Base-by-base conservation (phyloP, 1,284 basidiomycete genomes). In the Cutaneotrichosporon mucoides region DNA sequence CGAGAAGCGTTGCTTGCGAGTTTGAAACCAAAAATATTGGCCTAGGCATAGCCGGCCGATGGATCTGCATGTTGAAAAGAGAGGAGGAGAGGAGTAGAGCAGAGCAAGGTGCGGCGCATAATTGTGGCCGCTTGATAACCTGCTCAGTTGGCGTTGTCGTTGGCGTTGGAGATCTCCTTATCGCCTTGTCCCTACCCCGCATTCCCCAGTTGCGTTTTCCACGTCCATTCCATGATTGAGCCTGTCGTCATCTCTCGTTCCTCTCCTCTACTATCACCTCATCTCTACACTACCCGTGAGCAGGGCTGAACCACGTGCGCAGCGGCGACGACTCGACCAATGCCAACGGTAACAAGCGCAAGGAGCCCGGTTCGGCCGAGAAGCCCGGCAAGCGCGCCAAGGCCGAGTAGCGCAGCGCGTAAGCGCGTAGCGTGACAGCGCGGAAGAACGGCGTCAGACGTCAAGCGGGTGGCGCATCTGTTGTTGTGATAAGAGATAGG, bases 321-420 rank as follows among this genome's bases (percentile, higher is more conserved):
- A 53, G 56, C 47, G 56, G 37, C 54, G 59, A 55, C 43, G 62
- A 54, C 42, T 40, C 49, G 10, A 16, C 49, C 49, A 40, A 38
- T 24, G 49, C 54, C 56, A 49, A 24, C 24, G 24, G 24, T 2
- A 38, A 12, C 55, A 65, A 65, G 60, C 60, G 63, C 48, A 60
- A 65, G 60, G 52, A 46, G 44, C 56, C 59, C 48, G 63, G 48
- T 34, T 65, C 63, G 60, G 60, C 60, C 59, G 63, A 65, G 49
- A 56, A 60, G 57, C 53, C 60, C 46, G 42, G 38, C 53, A 65
- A 65, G 63, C 60, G 60, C 35, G 47, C 57, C 49, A 62, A 51
- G 57, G 53, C 57, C 10, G 53, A 42, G 33, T 24, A 4, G 9
- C 7, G n/a, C n/a, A 24, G 24, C 24, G 24, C 24, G 24, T 57